phyloP scores from a whole-genome alignment of 495 filamentous ascomycete genomes.

The Penicillium psychrofluorescens region DNA sequence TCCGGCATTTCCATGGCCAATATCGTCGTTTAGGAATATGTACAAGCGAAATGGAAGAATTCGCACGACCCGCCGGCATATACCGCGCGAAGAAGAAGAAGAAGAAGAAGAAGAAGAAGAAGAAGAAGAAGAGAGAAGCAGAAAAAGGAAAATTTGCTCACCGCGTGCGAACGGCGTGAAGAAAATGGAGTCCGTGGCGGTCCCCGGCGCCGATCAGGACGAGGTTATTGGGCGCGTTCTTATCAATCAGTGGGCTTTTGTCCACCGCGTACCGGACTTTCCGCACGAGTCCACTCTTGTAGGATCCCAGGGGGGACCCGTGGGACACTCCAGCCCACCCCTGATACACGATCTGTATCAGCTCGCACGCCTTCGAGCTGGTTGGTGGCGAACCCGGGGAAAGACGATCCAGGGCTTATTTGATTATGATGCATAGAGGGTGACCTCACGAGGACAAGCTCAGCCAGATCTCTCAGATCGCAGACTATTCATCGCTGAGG shows the following conservation, averaged over 20 bases:
- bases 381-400: neutral
- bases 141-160: too few species aligned
- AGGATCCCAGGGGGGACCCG: constrained; percentile 3
- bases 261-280: neutral
- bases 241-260: constrained; percentile 19
- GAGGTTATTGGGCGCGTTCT: constrained; percentile 3
- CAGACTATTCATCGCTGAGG: too few species aligned
- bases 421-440: neutral
- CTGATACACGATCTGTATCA: constrained; percentile 14
- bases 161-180: too few species aligned
- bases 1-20: too few species aligned
- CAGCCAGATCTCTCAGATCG: too few species aligned
- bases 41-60: too few species aligned
- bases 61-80: too few species aligned
- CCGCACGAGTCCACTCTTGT: neutral
- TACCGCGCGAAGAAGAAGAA: too few species aligned
- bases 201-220: constrained; percentile 10
- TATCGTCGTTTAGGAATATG: too few species aligned
- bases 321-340: neutral
- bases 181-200: constrained; percentile 1
- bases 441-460: neutral
- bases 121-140: too few species aligned
- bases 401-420: neutral
- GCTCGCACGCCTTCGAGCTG: neutral
- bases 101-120: too few species aligned